Evolutionary conservation across 768 basidiomycete genomes (phyloP).

Genomic region (Boletus rubropictus): DNA sequence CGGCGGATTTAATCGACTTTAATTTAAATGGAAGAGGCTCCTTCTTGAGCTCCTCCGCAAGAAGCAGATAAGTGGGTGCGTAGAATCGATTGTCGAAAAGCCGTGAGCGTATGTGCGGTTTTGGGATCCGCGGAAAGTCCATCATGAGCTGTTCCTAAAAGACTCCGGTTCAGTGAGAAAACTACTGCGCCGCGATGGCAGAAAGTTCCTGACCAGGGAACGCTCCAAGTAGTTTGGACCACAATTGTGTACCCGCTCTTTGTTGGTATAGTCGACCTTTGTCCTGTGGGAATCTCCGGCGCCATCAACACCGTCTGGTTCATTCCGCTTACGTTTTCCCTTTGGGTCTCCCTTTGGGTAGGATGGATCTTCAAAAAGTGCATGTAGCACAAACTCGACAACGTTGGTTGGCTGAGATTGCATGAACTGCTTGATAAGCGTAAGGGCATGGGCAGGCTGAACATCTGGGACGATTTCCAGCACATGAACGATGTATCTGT

Average conservation of each 20-base stretch:
- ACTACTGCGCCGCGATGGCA: background rate
- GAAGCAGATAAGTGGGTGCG: conserved; percentile 56
- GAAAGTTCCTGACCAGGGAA: conserved; percentile 39
- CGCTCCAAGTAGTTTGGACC: conserved; percentile 45
- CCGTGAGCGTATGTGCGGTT: conserved; percentile 44
- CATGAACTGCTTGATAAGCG: conserved; percentile 43
- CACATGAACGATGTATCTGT: conserved; percentile 41
- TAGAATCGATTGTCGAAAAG: conserved; percentile 45
- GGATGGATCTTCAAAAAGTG: conserved; percentile 53
- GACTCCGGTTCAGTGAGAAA: background rate
- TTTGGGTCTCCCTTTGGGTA: conserved; percentile 55
- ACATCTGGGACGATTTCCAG: conserved; percentile 72
- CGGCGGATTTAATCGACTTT: conserved; percentile 31
- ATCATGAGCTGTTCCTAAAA: conserved; percentile 45
- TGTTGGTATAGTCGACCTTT: conserved; percentile 51
- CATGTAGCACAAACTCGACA: conserved; percentile 51
- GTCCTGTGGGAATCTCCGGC: conserved; percentile 31
- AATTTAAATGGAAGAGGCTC: conserved; percentile 34
- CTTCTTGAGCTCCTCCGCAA: conserved; percentile 35
- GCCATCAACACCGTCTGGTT: conserved; percentile 18
- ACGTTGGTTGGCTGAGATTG: conserved; percentile 32
- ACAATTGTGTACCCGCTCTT: conserved; percentile 39
- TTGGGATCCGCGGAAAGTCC: conserved; percentile 56
- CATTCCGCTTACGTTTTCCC: conserved; percentile 39
- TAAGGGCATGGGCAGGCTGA: conserved; percentile 45